Evolutionary conservation across 1,284 basidiomycete genomes (phyloP), one percentile per base, ranked within the genome.

Genomic region (Sparassis latifolia): DNA sequence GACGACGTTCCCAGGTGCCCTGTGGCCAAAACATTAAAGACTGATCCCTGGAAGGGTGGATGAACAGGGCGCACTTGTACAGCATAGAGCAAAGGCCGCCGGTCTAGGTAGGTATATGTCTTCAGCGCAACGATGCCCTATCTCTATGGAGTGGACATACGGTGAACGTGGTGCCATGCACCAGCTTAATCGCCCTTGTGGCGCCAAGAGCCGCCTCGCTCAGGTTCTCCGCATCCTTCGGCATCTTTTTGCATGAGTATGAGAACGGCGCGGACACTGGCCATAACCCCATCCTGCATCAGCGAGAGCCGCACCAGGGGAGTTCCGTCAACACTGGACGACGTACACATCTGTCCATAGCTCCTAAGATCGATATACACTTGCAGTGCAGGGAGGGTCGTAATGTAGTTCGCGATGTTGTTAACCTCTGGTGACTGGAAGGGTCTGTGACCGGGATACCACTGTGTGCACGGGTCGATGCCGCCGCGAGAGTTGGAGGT

Each of bases 341-440:
- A 75, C 84, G 55, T 59, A 91, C 89, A 64, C 74, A 90, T 82
- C 65, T 95, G 90, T 0, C 90, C 90, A 62, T 92, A 94, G 58
- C 80, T 86, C 57, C 92, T 77, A 51, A 94, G 63, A 66, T 93
- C 90, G 28, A 94, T 54, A 61, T 88, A 92, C 2, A 74, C 78
- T 6, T 75, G 66, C 20, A 82, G 63, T 52, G 76, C 69, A 20
- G 77, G 73, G 28, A 80, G 74, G 31, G 74, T 77, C 5, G 69
- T 72, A 44, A 92, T 70, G 61, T 83, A 91, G 55, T 83, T 78
- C 1, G 84, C 84, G 52, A 94, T 77, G 48, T 84, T 86, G 60
- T 79, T 80, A 3, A 85, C 82, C 66, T 95, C 91, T 1, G 79
- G 77, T 0, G 89, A 77, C 62, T 90, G 79, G 65, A 93, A 92